Percentiles rank a stretch among this genome's conserved stretches.
These are phyloP conservation scores for Ilex paraguariensis DNA, from an alignment of 305 asterid species.

Conservation along the genomic window DNA sequence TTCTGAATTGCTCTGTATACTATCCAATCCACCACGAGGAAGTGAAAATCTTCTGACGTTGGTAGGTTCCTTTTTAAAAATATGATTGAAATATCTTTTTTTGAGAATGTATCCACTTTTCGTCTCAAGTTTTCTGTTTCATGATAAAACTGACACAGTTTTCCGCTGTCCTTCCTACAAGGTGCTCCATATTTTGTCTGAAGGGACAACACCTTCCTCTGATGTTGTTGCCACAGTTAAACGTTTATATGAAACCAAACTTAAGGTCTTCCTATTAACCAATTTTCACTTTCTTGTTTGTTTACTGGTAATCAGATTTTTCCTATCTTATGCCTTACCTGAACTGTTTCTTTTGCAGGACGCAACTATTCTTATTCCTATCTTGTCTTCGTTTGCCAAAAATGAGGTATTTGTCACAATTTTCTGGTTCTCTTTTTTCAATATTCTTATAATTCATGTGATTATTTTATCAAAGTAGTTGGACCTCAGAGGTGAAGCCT, in stretches of 20 bases:
- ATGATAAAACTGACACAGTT: slow-evolving; percentile 20
- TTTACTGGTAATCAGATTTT: slow-evolving; percentile 9
- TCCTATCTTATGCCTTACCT: slow-evolving; percentile 14
- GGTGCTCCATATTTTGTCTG: slow-evolving; percentile 81
- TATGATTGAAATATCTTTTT: slow-evolving; percentile 8
- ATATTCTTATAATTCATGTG: slow-evolving; percentile 1
- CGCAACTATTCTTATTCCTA: slow-evolving; percentile 88
- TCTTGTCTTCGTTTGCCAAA: slow-evolving; percentile 81
- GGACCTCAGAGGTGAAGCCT: no score
- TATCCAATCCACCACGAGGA: slow-evolving; percentile 90
- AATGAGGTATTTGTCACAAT: slow-evolving; percentile 60
- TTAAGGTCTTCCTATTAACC: slow-evolving; percentile 50
- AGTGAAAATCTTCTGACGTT: slow-evolving; percentile 82
- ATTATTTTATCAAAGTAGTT: no score
- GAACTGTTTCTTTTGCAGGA: slow-evolving; percentile 58
- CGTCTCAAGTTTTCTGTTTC: slow-evolving; percentile 20
- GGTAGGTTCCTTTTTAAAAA: slow-evolving; percentile 30
- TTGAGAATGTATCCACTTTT: slow-evolving; percentile 5
- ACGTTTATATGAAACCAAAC: slow-evolving; percentile 71
- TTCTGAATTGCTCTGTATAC: slow-evolving; percentile 68
- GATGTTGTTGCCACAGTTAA: slow-evolving; percentile 78
- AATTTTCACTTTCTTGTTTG: not conserved
- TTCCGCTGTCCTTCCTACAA: slow-evolving; percentile 28
- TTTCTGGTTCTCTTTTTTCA: slow-evolving; percentile 9
- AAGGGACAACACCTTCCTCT: slow-evolving; percentile 77